Percentiles rank a stretch among this genome's conserved stretches.
phyloP scores from a whole-genome alignment of 345 rosid genomes.

The Sisymbrium irio region DNA sequence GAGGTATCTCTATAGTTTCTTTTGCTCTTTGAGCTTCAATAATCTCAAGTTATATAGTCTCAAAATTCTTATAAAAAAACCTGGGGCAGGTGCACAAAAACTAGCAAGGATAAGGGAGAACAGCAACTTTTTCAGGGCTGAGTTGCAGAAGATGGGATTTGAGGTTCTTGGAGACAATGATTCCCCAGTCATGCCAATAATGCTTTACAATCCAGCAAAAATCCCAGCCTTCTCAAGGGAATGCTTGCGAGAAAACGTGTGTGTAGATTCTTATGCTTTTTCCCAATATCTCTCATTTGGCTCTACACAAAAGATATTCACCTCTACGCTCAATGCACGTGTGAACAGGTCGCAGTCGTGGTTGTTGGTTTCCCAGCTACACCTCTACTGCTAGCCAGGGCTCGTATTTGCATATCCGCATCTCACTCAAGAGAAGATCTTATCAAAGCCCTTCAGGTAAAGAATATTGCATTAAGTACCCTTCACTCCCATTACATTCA shows the following conservation, averaged over 20 bases:
- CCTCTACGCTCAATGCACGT: neutral
- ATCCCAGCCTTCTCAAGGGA: constrained; percentile 96
- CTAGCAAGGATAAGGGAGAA: constrained; percentile 88
- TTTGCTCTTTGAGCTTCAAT: neutral
- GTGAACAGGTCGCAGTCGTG: constrained; percentile 53
- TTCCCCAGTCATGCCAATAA: constrained; percentile 98
- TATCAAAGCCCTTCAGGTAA: constrained; percentile 66
- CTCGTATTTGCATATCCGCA: constrained; percentile 81
- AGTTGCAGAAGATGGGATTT: constrained; percentile 89
- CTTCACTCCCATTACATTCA: neutral
- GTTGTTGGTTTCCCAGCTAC: constrained; percentile 68
- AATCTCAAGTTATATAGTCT: neutral
- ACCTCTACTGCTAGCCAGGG: constrained; percentile 76
- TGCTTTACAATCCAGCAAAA: constrained; percentile 97
- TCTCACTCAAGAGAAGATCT: constrained; percentile 75
- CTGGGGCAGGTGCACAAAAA: constrained; percentile 73
- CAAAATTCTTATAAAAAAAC: neutral
- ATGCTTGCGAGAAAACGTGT: constrained; percentile 73
- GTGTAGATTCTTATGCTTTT: neutral
- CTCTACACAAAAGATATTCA: neutral
- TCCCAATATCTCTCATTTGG: neutral
- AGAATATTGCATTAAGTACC: neutral
- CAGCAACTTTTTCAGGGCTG: constrained; percentile 92
- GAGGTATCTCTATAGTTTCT: constrained; percentile 48
- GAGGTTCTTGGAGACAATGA: constrained; percentile 97